Evolutionary conservation across 441 rosid genomes (phyloP).

Genomic region (Eruca vesicaria): DNA sequence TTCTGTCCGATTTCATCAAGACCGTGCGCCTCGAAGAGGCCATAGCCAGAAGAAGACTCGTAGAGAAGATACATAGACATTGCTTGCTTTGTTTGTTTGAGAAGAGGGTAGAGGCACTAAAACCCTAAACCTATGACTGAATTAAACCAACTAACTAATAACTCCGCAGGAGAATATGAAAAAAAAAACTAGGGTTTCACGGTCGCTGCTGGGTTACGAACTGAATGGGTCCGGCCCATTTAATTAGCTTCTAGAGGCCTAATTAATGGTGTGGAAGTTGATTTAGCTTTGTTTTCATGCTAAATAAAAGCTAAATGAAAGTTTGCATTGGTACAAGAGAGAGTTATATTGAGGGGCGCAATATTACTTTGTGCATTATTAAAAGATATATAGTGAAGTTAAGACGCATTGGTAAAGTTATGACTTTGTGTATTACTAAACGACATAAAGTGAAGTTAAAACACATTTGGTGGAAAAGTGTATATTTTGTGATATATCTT

Average conservation of each 20-base stretch:
- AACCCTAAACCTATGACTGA: slow-evolving; percentile 24
- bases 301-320: no score
- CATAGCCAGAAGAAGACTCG: slow-evolving; percentile 48
- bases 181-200: slow-evolving; percentile 16
- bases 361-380: no score
- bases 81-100: background rate
- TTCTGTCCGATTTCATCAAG: slow-evolving; percentile 90
- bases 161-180: no score
- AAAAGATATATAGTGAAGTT: no score
- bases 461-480: no score
- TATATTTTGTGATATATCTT: no score
- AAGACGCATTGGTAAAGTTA: no score
- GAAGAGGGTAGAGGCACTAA: slow-evolving; percentile 8
- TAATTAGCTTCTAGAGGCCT: background rate
- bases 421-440: no score
- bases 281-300: no score
- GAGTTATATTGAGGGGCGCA: no score
- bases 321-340: no score
- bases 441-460: no score
- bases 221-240: background rate
- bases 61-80: slow-evolving; percentile 66
- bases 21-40: slow-evolving; percentile 64
- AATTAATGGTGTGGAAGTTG: background rate
- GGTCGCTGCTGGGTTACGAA: background rate
- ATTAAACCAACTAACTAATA: background rate